Conservation (phyloP, 1,284 basidiomycete genomes). For the Lignosus rhinocerotis region DNA sequence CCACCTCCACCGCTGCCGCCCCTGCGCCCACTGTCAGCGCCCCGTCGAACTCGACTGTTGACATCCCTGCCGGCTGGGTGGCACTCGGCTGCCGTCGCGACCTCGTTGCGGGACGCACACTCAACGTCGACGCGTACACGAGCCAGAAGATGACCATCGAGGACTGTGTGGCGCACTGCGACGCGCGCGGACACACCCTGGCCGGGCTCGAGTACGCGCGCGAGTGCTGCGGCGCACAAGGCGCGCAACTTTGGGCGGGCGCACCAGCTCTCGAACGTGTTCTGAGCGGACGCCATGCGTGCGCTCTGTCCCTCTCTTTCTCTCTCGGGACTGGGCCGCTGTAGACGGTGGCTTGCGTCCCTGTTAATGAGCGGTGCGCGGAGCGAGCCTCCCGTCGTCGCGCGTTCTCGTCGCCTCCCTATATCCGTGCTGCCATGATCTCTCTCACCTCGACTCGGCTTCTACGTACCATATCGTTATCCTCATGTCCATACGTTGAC, state of each 20-base stretch:
- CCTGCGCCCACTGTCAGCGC: slow-evolving; percentile 8
- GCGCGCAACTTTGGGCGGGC: slow-evolving; percentile 20
- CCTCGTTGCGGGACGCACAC: slow-evolving; percentile 16
- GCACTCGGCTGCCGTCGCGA: slow-evolving; percentile 18
- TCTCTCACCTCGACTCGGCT: no score
- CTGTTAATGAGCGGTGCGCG: slow-evolving; percentile 4
- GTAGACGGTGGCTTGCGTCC: slow-evolving; percentile 19
- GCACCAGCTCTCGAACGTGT: slow-evolving; percentile 14
- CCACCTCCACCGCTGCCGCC: not conserved
- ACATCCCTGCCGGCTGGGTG: slow-evolving; percentile 19
- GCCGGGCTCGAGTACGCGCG: slow-evolving; percentile 29
- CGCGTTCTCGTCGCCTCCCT: not conserved
- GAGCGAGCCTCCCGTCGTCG: slow-evolving; percentile 22
- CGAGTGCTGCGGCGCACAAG: slow-evolving; percentile 26
- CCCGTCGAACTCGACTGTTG: slow-evolving; percentile 17
- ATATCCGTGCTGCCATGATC: no score
- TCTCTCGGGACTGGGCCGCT: not conserved
- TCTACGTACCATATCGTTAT: no score
- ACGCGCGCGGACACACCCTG: slow-evolving; percentile 22
- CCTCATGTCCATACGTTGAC: no score
- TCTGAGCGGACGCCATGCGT: slow-evolving; percentile 8
- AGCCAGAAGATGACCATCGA: slow-evolving; percentile 25
- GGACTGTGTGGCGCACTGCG: slow-evolving; percentile 25
- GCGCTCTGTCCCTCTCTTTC: not conserved
- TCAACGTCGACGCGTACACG: slow-evolving; percentile 27